Percentiles rank a stretch among this genome's conserved stretches.
Conservation (phyloP, 371 early-diverging fungal species). For the Mycotypha africana region DNA sequence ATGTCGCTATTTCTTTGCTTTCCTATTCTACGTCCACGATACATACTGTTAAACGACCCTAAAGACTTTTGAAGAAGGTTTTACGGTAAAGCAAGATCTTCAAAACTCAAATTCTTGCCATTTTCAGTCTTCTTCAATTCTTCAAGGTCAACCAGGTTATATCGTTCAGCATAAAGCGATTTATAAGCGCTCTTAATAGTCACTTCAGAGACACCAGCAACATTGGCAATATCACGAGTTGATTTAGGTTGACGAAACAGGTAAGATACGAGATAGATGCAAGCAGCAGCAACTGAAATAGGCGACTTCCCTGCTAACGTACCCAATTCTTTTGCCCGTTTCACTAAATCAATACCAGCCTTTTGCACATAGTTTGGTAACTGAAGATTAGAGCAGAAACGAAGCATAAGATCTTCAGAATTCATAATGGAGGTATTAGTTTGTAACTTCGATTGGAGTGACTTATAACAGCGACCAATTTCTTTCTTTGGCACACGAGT, state of each 20-base stretch:
- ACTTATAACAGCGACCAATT: constrained; percentile 85
- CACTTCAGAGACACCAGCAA: constrained; percentile 86
- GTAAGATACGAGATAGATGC: constrained; percentile 81
- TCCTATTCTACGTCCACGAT: too few species aligned
- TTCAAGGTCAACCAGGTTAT: constrained; percentile 49
- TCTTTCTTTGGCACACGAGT: constrained; percentile 93
- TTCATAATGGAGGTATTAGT: constrained; percentile 64
- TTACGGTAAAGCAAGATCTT: constrained; percentile 46
- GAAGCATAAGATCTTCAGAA: constrained; percentile 77
- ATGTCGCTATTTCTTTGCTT: too few species aligned
- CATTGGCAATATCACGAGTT: constrained; percentile 74
- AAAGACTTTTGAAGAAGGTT: too few species aligned
- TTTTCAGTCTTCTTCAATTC: constrained; percentile 34
- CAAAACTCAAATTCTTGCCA: constrained; percentile 38
- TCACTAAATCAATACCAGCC: constrained; percentile 66
- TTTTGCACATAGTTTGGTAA: constrained; percentile 70
- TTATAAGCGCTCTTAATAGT: constrained; percentile 88
- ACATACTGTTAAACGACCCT: too few species aligned
- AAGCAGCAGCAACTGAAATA: constrained; percentile 88
- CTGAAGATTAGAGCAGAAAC: constrained; percentile 81
- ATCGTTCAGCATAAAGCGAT: constrained; percentile 59
- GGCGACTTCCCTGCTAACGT: constrained; percentile 88
- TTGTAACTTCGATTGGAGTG: constrained; percentile 63
- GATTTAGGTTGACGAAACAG: constrained; percentile 61
- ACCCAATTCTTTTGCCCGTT: constrained; percentile 71